Conservation (phyloP, 2,329 filamentous ascomycete species). For the Stagonosporopsis rhizophila region DNA sequence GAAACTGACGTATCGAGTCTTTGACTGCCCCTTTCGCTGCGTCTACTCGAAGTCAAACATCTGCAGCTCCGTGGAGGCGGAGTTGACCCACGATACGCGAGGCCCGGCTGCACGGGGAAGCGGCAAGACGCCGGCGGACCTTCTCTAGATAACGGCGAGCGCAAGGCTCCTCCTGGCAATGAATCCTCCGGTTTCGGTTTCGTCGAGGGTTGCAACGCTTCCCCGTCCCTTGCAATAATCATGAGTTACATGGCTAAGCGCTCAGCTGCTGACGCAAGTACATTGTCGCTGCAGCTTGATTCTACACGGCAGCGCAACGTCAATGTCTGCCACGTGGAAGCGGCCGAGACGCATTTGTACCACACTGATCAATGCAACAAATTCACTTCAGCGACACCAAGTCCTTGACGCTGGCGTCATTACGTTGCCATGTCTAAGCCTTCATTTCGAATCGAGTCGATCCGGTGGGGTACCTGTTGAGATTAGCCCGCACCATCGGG, state of each 20-base stretch:
- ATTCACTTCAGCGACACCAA: slow-evolving; percentile 13
- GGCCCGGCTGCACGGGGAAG: slow-evolving; percentile 8
- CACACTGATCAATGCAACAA: slow-evolving; percentile 18
- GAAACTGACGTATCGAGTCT: background rate
- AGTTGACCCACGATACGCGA: slow-evolving; percentile 7
- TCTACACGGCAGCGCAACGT: slow-evolving; percentile 12
- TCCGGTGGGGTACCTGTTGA: slow-evolving; percentile 6
- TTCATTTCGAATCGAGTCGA: slow-evolving; percentile 17
- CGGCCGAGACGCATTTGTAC: slow-evolving; percentile 13
- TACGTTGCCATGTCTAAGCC: slow-evolving; percentile 13
- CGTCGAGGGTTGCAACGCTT: background rate
- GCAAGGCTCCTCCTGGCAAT: slow-evolving; percentile 14
- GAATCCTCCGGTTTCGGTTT: slow-evolving; percentile 4
- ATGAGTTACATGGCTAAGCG: slow-evolving; percentile 3
- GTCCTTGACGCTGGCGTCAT: slow-evolving; percentile 15
- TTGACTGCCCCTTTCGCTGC: background rate
- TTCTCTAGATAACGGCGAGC: slow-evolving; percentile 16
- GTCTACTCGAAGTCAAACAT: background rate
- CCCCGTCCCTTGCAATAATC: slow-evolving; percentile 2
- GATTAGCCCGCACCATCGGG: background rate
- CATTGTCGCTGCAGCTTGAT: background rate
- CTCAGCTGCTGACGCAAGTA: background rate
- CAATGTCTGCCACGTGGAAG: slow-evolving; percentile 17
- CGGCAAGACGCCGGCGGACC: slow-evolving; percentile 14
- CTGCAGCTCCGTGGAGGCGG: background rate